Evolutionary conservation across 208 protist genomes (phyloP).

Genomic region (Phytomonas francai): DNA sequence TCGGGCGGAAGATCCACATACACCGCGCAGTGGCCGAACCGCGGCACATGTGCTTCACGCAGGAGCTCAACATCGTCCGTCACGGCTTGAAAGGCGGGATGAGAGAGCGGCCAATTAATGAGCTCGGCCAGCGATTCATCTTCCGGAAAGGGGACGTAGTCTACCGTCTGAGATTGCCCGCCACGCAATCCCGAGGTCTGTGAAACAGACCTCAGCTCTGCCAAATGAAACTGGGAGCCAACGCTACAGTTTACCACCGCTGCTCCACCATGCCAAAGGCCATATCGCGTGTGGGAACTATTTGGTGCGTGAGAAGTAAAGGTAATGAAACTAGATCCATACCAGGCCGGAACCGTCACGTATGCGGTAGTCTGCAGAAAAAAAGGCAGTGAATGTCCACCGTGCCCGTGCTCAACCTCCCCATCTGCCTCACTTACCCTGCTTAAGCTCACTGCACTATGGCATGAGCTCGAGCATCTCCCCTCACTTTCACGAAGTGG

Average conservation of each 20-base stretch:
- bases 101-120: conserved; percentile 2
- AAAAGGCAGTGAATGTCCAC: conserved; percentile 14
- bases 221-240: conserved; percentile 7
- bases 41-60: conserved; percentile 5
- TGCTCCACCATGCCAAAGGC: conserved; percentile 21
- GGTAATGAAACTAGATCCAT: conserved; percentile 27
- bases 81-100: neutral
- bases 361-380: conserved; percentile 32
- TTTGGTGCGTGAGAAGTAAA: conserved; percentile 1
- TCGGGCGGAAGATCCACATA: neutral
- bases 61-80: neutral
- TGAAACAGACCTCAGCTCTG: neutral
- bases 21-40: conserved; percentile 26
- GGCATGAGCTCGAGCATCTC: conserved; percentile 1
- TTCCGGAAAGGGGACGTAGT: neutral
- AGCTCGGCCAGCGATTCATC: neutral
- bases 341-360: conserved; percentile 25
- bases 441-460: neutral
- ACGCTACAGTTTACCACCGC: conserved; percentile 17
- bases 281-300: neutral
- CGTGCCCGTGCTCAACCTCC: neutral
- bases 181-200: neutral
- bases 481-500: conserved; percentile 44
- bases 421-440: neutral
- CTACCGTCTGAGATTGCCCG: neutral